Evolutionary conservation across 2,329 filamentous ascomycete species (phyloP).

Genomic region (Alternaria brassicae): DNA sequence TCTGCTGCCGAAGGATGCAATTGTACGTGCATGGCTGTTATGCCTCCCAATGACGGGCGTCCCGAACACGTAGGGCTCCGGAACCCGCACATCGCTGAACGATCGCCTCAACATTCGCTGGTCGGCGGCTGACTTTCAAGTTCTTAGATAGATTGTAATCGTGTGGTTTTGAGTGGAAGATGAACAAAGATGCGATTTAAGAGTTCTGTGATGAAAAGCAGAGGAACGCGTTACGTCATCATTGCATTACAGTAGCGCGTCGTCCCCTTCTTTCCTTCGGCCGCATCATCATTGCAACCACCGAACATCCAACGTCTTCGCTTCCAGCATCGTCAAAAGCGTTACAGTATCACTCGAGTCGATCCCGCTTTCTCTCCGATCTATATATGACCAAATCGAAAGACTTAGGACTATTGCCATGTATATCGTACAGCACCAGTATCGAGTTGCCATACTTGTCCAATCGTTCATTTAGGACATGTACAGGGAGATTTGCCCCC

Average conservation of each 20-base stretch:
- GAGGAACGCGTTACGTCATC: not conserved
- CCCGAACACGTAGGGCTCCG: not conserved
- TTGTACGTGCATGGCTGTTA: not conserved
- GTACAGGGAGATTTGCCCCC: not conserved
- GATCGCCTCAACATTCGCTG: not conserved
- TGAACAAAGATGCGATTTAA: not conserved
- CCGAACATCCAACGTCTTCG: not conserved
- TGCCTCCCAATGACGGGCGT: not conserved
- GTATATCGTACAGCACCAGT: accelerated
- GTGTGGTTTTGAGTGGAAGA: no score
- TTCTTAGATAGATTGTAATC: not conserved
- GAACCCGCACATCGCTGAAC: not conserved
- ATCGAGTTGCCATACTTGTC: not conserved
- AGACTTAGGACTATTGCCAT: not conserved
- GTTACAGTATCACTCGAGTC: accelerated
- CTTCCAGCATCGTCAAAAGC: not conserved
- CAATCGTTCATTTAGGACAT: not conserved
- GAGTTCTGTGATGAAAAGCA: not conserved
- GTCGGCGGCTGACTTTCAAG: not conserved
- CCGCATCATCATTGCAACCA: not conserved
- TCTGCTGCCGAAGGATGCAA: not conserved
- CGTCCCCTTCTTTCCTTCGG: no score
- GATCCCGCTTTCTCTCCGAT: accelerated
- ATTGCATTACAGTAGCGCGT: not conserved
- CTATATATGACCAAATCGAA: accelerated